Evolutionary conservation across 176 grass and related monocot genomes (phyloP).

Genomic region (Bothriochloa decipiens): DNA sequence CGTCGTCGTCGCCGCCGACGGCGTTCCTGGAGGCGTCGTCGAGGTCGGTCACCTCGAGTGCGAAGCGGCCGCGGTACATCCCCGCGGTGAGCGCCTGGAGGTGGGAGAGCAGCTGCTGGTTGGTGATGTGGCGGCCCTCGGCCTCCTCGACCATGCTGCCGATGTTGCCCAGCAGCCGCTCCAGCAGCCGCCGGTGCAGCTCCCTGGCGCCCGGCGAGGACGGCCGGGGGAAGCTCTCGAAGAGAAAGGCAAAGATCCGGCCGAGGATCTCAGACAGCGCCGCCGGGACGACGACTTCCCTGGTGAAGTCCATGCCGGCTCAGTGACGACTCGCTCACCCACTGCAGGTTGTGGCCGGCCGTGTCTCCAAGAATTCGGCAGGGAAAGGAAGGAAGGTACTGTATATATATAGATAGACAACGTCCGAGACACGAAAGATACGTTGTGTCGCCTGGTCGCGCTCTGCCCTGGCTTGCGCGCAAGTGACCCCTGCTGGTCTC

Average conservation of each 20-base stretch:
- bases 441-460: not conserved
- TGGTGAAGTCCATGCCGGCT: slow-evolving; percentile 42
- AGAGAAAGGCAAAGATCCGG: slow-evolving; percentile 38
- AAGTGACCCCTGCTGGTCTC: not conserved
- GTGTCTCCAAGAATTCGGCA: not conserved
- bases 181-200: slow-evolving; percentile 34
- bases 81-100: slow-evolving; percentile 41
- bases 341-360: too few relatives aligned
- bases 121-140: slow-evolving; percentile 55
- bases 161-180: slow-evolving; percentile 44
- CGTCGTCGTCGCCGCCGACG: not conserved
- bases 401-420: not conserved
- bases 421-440: not conserved
- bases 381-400: not conserved
- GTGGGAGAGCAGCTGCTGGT: slow-evolving; percentile 43
- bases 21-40: not conserved
- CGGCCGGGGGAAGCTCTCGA: slow-evolving; percentile 17
- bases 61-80: slow-evolving; percentile 54
- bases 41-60: slow-evolving; percentile 32
- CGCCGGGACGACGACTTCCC: slow-evolving; percentile 38
- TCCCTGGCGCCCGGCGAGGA: not conserved
- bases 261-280: slow-evolving; percentile 31
- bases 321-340: not conserved
- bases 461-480: not conserved
- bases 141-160: slow-evolving; percentile 50